Percentiles rank a stretch among this genome's conserved stretches.
phyloP scores from a whole-genome alignment of 2,329 filamentous ascomycete species.

The Claviceps paspali region DNA sequence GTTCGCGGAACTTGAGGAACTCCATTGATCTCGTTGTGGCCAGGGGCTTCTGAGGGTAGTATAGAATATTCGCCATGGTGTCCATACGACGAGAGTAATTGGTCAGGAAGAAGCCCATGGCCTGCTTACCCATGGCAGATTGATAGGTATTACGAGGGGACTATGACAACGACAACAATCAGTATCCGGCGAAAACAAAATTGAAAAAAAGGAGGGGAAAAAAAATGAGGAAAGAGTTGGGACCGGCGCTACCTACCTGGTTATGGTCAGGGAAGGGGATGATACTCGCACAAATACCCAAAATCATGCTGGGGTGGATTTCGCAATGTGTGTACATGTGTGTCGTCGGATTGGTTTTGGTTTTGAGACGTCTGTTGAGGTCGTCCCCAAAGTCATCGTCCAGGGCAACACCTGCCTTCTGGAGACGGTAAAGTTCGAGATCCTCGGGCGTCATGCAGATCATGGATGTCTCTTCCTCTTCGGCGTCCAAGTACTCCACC shows the following conservation, averaged over 20 bases:
- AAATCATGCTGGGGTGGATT: constrained; percentile 97
- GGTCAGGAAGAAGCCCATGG: constrained; percentile 97
- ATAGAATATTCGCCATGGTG: constrained; percentile 97
- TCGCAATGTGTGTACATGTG: constrained; percentile 97
- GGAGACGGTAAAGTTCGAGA: constrained; percentile 59
- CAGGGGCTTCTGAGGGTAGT: constrained; percentile 95
- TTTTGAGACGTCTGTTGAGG: constrained; percentile 75
- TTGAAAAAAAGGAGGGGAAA: neutral
- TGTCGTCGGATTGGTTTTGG: constrained; percentile 70
- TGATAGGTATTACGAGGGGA: constrained; percentile 98
- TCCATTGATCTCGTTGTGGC: constrained; percentile 97
- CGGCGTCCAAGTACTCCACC: constrained; percentile 91
- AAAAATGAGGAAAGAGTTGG: neutral
- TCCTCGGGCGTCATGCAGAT: constrained; percentile 98
- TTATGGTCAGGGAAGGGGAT: constrained; percentile 99
- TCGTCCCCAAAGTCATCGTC: constrained; percentile 49
- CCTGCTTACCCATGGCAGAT: constrained; percentile 99
- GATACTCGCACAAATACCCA: constrained; percentile 96
- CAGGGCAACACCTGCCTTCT: constrained; percentile 49
- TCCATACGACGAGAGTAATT: constrained; percentile 97
- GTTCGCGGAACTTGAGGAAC: constrained; percentile 92
- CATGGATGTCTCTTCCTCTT: constrained; percentile 98
- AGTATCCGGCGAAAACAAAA: neutral
- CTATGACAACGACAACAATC: constrained; percentile 29
- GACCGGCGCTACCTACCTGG: constrained; percentile 39